Evolutionary conservation across 768 basidiomycete genomes (phyloP).

Genomic region (Lyophyllum decastes): DNA sequence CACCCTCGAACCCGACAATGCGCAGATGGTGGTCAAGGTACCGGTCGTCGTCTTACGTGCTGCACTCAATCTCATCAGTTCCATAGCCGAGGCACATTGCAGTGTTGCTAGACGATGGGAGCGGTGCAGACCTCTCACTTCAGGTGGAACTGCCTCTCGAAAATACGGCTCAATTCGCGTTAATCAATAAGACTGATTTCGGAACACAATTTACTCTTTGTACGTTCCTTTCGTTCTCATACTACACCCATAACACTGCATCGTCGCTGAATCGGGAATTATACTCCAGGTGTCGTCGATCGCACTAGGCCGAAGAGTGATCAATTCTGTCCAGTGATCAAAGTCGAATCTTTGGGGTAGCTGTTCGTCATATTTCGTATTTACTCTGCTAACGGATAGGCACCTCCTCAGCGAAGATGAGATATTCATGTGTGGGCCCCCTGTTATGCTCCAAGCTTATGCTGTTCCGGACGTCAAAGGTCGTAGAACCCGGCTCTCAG

Average conservation of each 20-base stretch:
- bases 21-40: neutral
- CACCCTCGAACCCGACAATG: neutral
- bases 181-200: neutral
- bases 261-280: too few relatives aligned
- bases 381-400: neutral
- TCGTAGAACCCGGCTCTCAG: neutral
- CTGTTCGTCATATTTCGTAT: neutral
- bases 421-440: slow-evolving; percentile 5
- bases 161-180: neutral
- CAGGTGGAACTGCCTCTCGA: neutral
- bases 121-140: neutral
- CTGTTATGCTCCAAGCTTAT: slow-evolving; percentile 12
- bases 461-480: slow-evolving; percentile 5
- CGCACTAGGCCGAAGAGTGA: neutral
- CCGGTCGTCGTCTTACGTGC: neutral
- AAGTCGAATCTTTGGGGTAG: neutral
- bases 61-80: neutral
- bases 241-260: too few relatives aligned
- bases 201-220: neutral
- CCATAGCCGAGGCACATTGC: neutral
- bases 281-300: neutral
- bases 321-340: neutral
- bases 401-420: neutral
- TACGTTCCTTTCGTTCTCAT: neutral
- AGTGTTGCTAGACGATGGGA: neutral